phyloP scores from a whole-genome alignment of 108 stramenopile species.

The Cylindrotheca closterium region DNA sequence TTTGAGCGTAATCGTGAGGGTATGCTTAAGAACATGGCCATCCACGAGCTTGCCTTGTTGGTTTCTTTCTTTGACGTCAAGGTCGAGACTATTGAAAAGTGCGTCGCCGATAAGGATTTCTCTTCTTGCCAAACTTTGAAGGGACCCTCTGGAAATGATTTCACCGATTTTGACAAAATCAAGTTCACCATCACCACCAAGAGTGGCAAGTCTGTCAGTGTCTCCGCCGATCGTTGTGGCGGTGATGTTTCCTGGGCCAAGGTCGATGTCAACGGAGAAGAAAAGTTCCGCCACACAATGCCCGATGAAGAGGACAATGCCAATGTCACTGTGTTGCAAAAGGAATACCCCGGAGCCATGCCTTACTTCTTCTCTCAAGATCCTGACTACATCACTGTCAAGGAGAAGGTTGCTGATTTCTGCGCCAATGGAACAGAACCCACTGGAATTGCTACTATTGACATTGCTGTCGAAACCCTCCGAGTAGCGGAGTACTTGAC shows the following conservation, averaged over 20 bases:
- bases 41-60: constrained; percentile 88
- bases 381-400: constrained; percentile 95
- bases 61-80: constrained; percentile 87
- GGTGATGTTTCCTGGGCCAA: constrained; percentile 79
- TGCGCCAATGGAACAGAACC: constrained; percentile 74
- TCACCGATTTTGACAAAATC: constrained; percentile 92
- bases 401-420: constrained; percentile 79
- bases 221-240: constrained; percentile 91
- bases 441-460: constrained; percentile 89
- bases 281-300: constrained; percentile 85
- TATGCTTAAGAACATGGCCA: constrained; percentile 96
- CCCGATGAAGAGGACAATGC: constrained; percentile 91
- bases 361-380: constrained; percentile 94
- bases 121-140: constrained; percentile 76
- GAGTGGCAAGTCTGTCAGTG: constrained; percentile 80
- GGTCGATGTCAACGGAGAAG: constrained; percentile 75
- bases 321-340: constrained; percentile 70
- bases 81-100: constrained; percentile 83
- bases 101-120: constrained; percentile 84
- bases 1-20: constrained; percentile 93
- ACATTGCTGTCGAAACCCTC: constrained; percentile 86
- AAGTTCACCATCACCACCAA: constrained; percentile 95
- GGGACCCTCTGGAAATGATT: constrained; percentile 82
- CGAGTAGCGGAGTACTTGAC: constrained; percentile 88
- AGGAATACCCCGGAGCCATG: constrained; percentile 91